A percentile compares a stretch with the other conserved stretches of the same genome.
These are phyloP conservation scores for Penicillium freii DNA, from an alignment of 2,329 filamentous ascomycete genomes.

Conservation along the genomic window DNA sequence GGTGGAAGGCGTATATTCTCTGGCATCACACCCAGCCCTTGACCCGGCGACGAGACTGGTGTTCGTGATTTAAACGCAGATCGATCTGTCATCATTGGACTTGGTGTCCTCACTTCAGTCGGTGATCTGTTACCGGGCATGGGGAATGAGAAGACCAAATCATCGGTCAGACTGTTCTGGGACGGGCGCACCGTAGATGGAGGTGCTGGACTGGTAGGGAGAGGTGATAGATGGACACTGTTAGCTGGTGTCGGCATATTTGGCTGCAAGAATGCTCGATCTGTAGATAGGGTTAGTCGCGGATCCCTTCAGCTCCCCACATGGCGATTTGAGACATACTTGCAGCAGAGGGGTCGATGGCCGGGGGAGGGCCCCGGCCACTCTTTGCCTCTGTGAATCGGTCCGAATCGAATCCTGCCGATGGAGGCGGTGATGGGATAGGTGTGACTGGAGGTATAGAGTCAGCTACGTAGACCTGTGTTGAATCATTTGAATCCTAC, in stretches of 20 bases:
- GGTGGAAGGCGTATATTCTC: constrained; percentile 23
- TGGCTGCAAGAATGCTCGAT: constrained; percentile 47
- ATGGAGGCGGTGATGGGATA: constrained; percentile 29
- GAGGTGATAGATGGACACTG: constrained; percentile 62
- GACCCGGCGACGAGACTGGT: constrained; percentile 18
- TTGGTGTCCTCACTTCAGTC: constrained; percentile 20
- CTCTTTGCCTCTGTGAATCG: constrained; percentile 35
- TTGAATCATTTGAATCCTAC: constrained; percentile 30
- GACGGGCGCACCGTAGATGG: constrained; percentile 42
- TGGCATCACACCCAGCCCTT: constrained; percentile 13
- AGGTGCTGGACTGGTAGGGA: constrained; percentile 53
- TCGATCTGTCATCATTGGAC: constrained; percentile 21
- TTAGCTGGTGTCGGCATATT: constrained; percentile 65
- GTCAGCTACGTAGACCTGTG: neutral
- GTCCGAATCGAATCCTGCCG: constrained; percentile 27
- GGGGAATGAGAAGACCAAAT: constrained; percentile 55
- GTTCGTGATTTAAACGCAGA: constrained; percentile 21
- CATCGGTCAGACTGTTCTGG: constrained; percentile 34
- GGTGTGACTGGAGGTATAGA: constrained; percentile 15
- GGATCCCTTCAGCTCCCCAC: neutral
- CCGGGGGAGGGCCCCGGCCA: constrained; percentile 50
- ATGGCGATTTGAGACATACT: constrained; percentile 47
- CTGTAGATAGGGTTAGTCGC: constrained; percentile 25
- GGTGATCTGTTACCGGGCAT: constrained; percentile 36
- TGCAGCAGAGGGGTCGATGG: constrained; percentile 57